Evolutionary conservation across 1,139 yeast genomes (phyloP), one percentile per base, ranked within the genome.

Genomic region (Diutina mesorugosa): DNA sequence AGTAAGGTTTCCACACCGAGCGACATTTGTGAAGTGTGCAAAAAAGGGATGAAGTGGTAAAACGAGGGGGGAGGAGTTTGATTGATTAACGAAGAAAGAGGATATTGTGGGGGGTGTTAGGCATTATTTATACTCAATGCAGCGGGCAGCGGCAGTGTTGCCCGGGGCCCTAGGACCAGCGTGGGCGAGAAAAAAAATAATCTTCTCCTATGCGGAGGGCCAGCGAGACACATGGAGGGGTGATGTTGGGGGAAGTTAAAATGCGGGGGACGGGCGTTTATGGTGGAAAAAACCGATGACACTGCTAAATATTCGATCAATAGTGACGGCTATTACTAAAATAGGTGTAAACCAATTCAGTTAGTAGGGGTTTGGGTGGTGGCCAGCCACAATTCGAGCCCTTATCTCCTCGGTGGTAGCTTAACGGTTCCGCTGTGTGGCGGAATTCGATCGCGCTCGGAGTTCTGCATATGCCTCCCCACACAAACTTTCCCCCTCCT

Each of bases 1-100:
- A 30, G 35, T n/a, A 50, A 32, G 45, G 32, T 50, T 50, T 50
- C 53, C 45, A 50, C 35, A 32, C 53, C 53, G 21, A 50, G 45
- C 6, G 45, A 32, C 53, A 50, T 50, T 14, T 26, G 12, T 47
- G 8, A 28, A 28, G 50, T n/a, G 47, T 12, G 14, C 9, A 9
- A 6, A 26, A 18, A 18, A 28, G 29, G 29, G 29, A 7, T 47
- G 21, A 26, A n/a, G 48, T 21, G 28, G 47, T 38, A 38, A 4
- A 35, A 35, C 2, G 41, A 12, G 41, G 41, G 14, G 41, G 41
- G 14, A 2, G 14, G 14, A n/a, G 41, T 12, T 35, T 9, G 41
- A n/a, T 35, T 35, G 14, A 35, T 35, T 2, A 35, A 35, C 12
- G 41, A 35, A 35, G 38, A 35, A 35, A 8, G 14, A 35, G 14